These are phyloP conservation scores for Cardamine chenopodiifolia DNA, from an alignment of 345 rosid genomes.

Conservation along the genomic window DNA sequence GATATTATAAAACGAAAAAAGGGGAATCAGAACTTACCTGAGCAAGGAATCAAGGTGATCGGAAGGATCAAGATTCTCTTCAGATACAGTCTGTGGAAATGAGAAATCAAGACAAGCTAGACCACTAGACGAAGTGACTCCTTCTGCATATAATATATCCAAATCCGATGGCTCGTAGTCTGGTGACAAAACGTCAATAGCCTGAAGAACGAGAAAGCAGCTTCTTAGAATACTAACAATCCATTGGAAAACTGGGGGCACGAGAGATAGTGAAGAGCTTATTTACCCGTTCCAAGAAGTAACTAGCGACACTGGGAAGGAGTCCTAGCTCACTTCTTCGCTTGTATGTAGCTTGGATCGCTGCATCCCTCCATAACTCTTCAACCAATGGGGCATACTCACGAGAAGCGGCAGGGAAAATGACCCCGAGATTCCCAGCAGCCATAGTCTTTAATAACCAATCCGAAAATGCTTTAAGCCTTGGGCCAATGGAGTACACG, in stretches of 20 bases:
- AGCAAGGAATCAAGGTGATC: slow-evolving; percentile 77
- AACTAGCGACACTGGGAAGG: slow-evolving; percentile 85
- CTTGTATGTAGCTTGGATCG: slow-evolving; percentile 80
- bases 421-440: slow-evolving; percentile 76
- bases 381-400: slow-evolving; percentile 96
- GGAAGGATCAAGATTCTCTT: slow-evolving; percentile 56
- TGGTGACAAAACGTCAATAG: slow-evolving; percentile 66
- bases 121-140: slow-evolving; percentile 95
- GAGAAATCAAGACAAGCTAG: slow-evolving; percentile 87
- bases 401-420: slow-evolving; percentile 95
- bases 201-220: slow-evolving; percentile 49
- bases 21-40: slow-evolving; percentile 51
- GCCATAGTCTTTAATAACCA: slow-evolving; percentile 96
- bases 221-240: slow-evolving; percentile 13
- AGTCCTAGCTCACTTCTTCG: slow-evolving; percentile 74
- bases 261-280: slow-evolving; percentile 31
- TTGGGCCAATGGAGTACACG: slow-evolving; percentile 71
- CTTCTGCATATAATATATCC: slow-evolving; percentile 94
- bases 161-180: slow-evolving; percentile 95
- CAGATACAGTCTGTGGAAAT: slow-evolving; percentile 66
- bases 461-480: slow-evolving; percentile 88
- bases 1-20: neutral
- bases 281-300: slow-evolving; percentile 86
- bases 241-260: slow-evolving; percentile 7
- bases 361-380: slow-evolving; percentile 86